Base-by-base conservation (phyloP, 495 filamentous ascomycete genomes). In the Hamigera avellanea region DNA sequence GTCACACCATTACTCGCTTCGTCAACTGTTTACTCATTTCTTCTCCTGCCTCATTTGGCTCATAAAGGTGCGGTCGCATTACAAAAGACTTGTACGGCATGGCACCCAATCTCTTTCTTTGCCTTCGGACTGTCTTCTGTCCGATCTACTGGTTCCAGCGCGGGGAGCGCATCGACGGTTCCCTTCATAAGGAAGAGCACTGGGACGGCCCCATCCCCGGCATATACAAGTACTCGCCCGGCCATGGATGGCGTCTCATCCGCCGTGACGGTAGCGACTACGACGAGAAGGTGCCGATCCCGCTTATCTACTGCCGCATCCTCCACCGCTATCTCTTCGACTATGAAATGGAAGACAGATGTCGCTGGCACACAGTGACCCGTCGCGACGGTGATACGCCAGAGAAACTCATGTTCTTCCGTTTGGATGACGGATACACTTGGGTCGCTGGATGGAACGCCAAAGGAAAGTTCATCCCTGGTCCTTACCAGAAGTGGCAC, bases 61-160 rank as follows among this genome's bases (percentile, higher is more conserved):
- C 6, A 26, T 6, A 26, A 26, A 26, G 12, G 12, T 6, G n/a
- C n/a, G n/a, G n/a, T n/a, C n/a, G n/a, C n/a, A n/a, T n/a, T n/a
- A n/a, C n/a, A n/a, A n/a, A 32, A 32, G 14, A 32, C 23, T 14
- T 34, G 12, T 42, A 33, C 30, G 43, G 14, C 37, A 67, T 67
- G 64, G 56, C 64, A 10, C 64, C 64, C 45, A 67, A 67, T 44
- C 57, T 64, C 26, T 67, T 66, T 40, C 43, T 67, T 40, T 67
- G 64, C 34, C 40, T 64, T 13, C 58, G 64, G 21, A 54, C 46
- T 26, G 39, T 56, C 34, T 59, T 57, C 42, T 67, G 64, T 33
- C 64, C 64, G 4, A 33, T 46, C 26, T 66, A 67, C 49, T 67
- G 64, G 64, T 64, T 67, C 42, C 55, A 60, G 28, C 56, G 44